phyloP scores from a whole-genome alignment of 2,329 filamentous ascomycete species.

The Aspergillus sp. region DNA sequence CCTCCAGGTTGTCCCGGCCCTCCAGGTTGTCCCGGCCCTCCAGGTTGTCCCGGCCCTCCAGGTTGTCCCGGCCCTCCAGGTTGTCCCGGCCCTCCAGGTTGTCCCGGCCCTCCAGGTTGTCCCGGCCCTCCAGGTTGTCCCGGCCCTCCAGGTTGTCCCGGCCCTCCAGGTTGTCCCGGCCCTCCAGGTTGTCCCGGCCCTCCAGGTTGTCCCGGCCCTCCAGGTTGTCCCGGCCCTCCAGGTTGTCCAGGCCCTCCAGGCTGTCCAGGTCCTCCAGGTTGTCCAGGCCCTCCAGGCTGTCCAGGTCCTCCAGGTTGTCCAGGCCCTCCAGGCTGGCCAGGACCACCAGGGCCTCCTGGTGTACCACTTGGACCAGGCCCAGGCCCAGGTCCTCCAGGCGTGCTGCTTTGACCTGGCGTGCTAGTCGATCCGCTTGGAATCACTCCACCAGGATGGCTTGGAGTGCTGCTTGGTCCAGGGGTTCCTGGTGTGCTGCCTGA shows the following conservation, averaged over 20 bases:
- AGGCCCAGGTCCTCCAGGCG: neutral
- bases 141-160: slow-evolving; percentile 14
- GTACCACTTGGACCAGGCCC: neutral
- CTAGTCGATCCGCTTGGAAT: neutral
- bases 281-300: neutral
- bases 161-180: slow-evolving; percentile 1
- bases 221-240: neutral
- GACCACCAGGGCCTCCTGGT: neutral
- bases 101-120: slow-evolving; percentile 9
- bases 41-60: no score
- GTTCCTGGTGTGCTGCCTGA: neutral
- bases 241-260: neutral
- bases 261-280: neutral
- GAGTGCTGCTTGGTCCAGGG: neutral
- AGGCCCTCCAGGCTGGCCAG: neutral
- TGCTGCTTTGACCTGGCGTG: neutral
- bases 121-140: slow-evolving; percentile 8
- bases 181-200: slow-evolving; percentile 11
- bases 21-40: neutral
- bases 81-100: slow-evolving; percentile 7
- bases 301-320: neutral
- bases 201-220: neutral
- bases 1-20: no score
- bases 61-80: slow-evolving; percentile 1
- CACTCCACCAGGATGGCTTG: neutral